Evolutionary conservation across 129 eudicot species (phyloP).

Genomic region (Helianthus annuus): DNA sequence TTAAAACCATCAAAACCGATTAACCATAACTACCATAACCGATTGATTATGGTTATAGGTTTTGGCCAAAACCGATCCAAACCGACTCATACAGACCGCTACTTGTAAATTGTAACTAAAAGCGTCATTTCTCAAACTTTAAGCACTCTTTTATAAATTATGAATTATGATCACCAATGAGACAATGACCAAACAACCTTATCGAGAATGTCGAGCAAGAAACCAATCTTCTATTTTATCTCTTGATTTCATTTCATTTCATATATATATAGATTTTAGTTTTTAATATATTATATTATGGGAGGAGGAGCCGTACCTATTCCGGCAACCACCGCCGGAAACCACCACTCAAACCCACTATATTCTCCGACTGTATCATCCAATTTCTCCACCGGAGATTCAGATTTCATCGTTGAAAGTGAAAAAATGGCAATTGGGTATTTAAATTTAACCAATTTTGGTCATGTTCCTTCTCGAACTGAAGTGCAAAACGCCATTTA

Average conservation of each 20-base stretch:
- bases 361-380: conserved; percentile 2
- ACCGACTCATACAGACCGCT: not conserved
- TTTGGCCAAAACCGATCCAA: no score
- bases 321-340: conserved; percentile 18
- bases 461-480: conserved; percentile 43
- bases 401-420: conserved; percentile 11
- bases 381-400: not conserved
- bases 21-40: no score
- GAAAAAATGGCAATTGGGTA: conserved; percentile 7
- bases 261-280: not conserved
- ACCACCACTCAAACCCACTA: conserved; percentile 16
- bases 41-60: no score
- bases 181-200: conserved; percentile 1
- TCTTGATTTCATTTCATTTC: not conserved
- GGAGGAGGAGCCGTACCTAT: conserved; percentile 24
- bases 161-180: not conserved
- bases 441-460: conserved; percentile 26
- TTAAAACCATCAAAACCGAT: no score
- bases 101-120: not conserved
- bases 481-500: conserved; percentile 55
- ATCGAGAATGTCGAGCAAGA: conserved; percentile 8
- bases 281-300: not conserved
- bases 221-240: conserved; percentile 1
- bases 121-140: conserved; percentile 17
- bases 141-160: not conserved